phyloP scores from a whole-genome alignment of 2,329 filamentous ascomycete genomes.

The Colletotrichum sp. region DNA sequence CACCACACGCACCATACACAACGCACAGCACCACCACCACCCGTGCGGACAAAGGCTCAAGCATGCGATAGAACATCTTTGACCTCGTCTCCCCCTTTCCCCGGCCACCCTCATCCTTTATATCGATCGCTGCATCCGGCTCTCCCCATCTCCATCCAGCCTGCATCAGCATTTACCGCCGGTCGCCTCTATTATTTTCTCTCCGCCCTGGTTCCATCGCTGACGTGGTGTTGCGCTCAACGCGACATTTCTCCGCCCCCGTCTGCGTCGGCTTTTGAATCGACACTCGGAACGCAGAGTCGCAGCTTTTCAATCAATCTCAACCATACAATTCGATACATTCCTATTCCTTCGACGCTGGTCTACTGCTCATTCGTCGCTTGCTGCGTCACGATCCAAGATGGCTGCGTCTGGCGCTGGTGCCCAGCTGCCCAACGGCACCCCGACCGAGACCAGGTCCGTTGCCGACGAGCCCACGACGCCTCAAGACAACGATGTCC shows the following conservation, averaged over 20 bases:
- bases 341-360: not conserved
- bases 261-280: not conserved
- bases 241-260: slow-evolving; percentile 3
- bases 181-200: not conserved
- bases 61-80: slow-evolving; percentile 5
- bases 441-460: slow-evolving; percentile 22
- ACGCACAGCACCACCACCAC: not conserved
- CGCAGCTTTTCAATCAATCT: not conserved
- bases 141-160: not conserved
- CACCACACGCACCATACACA: not conserved
- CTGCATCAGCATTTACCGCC: not conserved
- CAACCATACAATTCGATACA: not conserved
- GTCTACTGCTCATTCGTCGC: not conserved
- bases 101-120: not conserved
- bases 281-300: not conserved
- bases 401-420: slow-evolving; percentile 42
- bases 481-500: slow-evolving; percentile 31
- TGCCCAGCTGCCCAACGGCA: slow-evolving; percentile 34
- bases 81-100: not conserved
- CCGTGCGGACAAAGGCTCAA: slow-evolving; percentile 18
- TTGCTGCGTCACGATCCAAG: slow-evolving; percentile 1
- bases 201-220: slow-evolving; percentile 3
- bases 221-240: slow-evolving; percentile 18
- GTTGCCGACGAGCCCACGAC: slow-evolving; percentile 37
- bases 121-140: not conserved